These are phyloP conservation scores for Orbilia blumenaviensis DNA, from an alignment of 2,329 filamentous ascomycete genomes.

Conservation along the genomic window DNA sequence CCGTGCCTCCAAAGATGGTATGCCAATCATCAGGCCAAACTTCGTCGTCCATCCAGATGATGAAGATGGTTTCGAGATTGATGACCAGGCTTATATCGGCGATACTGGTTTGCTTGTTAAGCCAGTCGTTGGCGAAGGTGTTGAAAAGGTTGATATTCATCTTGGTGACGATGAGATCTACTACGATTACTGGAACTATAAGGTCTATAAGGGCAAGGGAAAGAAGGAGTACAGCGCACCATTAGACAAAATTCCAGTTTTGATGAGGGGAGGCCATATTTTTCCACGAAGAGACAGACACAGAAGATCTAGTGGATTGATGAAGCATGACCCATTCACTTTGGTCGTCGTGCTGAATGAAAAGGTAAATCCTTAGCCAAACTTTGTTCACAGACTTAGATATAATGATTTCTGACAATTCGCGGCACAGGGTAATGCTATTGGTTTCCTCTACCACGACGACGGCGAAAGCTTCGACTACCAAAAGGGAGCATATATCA, in stretches of 20 bases:
- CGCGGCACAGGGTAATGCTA: constrained; percentile 66
- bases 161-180: constrained; percentile 89
- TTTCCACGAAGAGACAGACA: constrained; percentile 80
- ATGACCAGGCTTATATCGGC: constrained; percentile 93
- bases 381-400: too few relatives aligned
- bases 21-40: constrained; percentile 88
- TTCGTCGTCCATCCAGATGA: constrained; percentile 90
- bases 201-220: constrained; percentile 75
- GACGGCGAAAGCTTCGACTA: constrained; percentile 94
- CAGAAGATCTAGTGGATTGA: constrained; percentile 74
- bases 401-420: not conserved
- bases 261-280: constrained; percentile 93
- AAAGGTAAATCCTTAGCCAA: constrained; percentile 64
- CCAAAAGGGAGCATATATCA: constrained; percentile 84
- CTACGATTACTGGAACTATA: constrained; percentile 94
- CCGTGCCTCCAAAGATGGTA: constrained; percentile 81
- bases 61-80: constrained; percentile 84
- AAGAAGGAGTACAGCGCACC: constrained; percentile 77
- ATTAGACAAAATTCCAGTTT: constrained; percentile 83
- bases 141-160: constrained; percentile 78
- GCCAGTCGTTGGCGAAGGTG: constrained; percentile 78
- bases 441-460: constrained; percentile 87
- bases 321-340: constrained; percentile 95
- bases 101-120: constrained; percentile 90
- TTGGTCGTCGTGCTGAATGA: constrained; percentile 78